phyloP scores from a whole-genome alignment of 1,284 basidiomycete species.

The Cystobasidium pallidum region DNA sequence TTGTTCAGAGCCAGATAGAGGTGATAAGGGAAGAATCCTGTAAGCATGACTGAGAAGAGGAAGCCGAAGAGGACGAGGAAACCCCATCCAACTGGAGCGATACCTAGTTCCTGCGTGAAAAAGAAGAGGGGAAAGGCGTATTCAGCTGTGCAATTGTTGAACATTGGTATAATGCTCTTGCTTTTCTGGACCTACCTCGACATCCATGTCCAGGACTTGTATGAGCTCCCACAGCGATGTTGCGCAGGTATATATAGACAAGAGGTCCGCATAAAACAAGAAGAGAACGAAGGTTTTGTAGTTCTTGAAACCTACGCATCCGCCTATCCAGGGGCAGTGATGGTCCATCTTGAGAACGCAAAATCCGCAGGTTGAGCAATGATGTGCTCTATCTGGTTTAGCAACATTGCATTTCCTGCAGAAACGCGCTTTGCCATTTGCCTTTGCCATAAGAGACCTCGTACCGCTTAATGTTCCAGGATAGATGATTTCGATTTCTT shows the following conservation, averaged over 20 bases:
- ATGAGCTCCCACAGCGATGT: conserved; percentile 36
- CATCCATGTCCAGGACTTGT: conserved; percentile 39
- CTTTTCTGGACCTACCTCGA: conserved; percentile 23
- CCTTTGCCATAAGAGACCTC: conserved; percentile 34
- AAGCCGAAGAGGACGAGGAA: conserved; percentile 42
- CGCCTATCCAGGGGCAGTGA: conserved; percentile 44
- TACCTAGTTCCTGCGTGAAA: conserved; percentile 18
- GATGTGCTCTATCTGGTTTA: conserved; percentile 43
- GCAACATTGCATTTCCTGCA: conserved; percentile 42
- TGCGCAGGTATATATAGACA: conserved; percentile 16
- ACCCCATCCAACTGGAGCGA: conserved; percentile 40
- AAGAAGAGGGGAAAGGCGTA: background rate
- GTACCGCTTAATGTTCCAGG: conserved; percentile 4
- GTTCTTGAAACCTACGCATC: conserved; percentile 43
- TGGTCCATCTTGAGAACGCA: conserved; percentile 44
- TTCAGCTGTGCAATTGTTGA: background rate
- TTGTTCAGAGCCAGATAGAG: conserved; percentile 41
- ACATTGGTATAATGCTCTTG: background rate
- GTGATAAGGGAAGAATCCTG: conserved; percentile 40
- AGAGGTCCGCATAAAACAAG: conserved; percentile 31
- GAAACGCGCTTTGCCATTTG: conserved; percentile 40
- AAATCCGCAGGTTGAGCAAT: conserved; percentile 38
- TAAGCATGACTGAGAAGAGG: conserved; percentile 41
- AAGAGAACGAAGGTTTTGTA: conserved; percentile 45
- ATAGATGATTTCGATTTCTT: conserved; percentile 30